Conservation (phyloP, 192 early-diverging fungal species). For the Dispira parvispora region DNA sequence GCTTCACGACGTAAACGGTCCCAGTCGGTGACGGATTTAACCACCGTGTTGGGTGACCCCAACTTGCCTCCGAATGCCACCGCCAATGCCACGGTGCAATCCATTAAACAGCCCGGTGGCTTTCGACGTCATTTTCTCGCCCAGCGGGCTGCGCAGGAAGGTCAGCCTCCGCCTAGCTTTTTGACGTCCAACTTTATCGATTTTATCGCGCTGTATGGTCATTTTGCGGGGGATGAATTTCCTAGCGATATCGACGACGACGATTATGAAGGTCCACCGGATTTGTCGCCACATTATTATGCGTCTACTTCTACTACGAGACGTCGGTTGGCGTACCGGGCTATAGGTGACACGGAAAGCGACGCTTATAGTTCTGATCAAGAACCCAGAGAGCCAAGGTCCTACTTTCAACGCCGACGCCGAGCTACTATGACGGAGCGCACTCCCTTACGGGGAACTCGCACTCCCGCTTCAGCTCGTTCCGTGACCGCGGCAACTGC, state of each 20-base stretch:
- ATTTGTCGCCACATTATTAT: background rate
- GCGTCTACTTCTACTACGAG: too few relatives aligned
- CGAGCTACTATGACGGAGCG: background rate
- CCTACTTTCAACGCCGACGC: too few relatives aligned
- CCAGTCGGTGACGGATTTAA: slow-evolving; percentile 15
- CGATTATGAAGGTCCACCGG: slow-evolving; percentile 20
- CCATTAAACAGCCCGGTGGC: slow-evolving; percentile 61
- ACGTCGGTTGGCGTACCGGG: slow-evolving; percentile 1
- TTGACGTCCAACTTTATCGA: slow-evolving; percentile 88
- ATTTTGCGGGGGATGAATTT: slow-evolving; percentile 85
- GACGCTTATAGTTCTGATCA: slow-evolving; percentile 2
- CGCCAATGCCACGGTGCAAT: slow-evolving; percentile 25
- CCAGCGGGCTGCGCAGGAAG: slow-evolving; percentile 45
- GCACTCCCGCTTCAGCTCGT: background rate
- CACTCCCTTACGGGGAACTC: background rate
- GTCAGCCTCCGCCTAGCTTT: slow-evolving; percentile 43
- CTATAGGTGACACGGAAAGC: background rate
- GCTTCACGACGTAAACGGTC: slow-evolving; percentile 19
- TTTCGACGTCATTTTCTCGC: slow-evolving; percentile 78
- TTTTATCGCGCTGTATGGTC: slow-evolving; percentile 81
- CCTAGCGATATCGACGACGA: slow-evolving; percentile 62
- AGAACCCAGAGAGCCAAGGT: background rate
- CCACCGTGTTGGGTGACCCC: slow-evolving; percentile 13
- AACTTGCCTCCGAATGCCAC: slow-evolving; percentile 37
- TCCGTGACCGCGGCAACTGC: slow-evolving; percentile 23